These are phyloP conservation scores for Fragilariopsis cylindrus DNA, from an alignment of 108 stramenopile species.

Conservation along the genomic window DNA sequence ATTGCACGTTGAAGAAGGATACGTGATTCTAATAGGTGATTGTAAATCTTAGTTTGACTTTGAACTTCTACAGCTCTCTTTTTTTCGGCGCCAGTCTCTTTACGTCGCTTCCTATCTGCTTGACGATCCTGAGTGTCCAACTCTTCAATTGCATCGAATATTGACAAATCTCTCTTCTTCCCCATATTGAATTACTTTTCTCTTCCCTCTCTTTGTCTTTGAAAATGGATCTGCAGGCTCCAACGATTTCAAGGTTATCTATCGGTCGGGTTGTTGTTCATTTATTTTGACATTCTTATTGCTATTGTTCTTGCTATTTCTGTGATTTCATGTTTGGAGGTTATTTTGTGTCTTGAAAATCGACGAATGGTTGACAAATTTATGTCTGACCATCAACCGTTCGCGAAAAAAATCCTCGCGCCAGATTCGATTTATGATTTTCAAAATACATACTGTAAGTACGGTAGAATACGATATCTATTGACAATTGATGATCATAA, in stretches of 20 bases:
- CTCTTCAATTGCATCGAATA: constrained; percentile 52
- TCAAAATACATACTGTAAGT: background rate
- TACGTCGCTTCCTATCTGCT: constrained; percentile 32
- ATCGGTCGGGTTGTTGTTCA: no score
- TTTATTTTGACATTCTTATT: no score
- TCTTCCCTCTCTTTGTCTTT: background rate
- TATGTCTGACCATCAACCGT: no score
- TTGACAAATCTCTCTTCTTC: constrained; percentile 41
- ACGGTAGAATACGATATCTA: no score
- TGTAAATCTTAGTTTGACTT: constrained; percentile 53
- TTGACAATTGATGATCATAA: no score
- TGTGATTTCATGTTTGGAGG: constrained; percentile 1
- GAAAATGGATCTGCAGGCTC: no score
- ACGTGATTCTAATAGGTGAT: constrained; percentile 61
- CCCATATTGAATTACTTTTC: constrained; percentile 11
- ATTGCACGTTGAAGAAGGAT: constrained; percentile 73
- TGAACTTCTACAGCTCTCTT: constrained; percentile 43
- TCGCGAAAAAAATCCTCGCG: no score
- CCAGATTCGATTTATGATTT: background rate
- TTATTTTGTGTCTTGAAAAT: background rate
- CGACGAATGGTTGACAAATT: no score
- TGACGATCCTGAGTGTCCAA: constrained; percentile 45
- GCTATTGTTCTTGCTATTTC: background rate
- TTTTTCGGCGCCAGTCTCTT: constrained; percentile 14
- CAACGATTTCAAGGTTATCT: no score